Evolutionary conservation across 192 early-diverging fungal species (phyloP), one percentile per base, ranked within the genome.

Genomic region (Spizellomyces punctatus): DNA sequence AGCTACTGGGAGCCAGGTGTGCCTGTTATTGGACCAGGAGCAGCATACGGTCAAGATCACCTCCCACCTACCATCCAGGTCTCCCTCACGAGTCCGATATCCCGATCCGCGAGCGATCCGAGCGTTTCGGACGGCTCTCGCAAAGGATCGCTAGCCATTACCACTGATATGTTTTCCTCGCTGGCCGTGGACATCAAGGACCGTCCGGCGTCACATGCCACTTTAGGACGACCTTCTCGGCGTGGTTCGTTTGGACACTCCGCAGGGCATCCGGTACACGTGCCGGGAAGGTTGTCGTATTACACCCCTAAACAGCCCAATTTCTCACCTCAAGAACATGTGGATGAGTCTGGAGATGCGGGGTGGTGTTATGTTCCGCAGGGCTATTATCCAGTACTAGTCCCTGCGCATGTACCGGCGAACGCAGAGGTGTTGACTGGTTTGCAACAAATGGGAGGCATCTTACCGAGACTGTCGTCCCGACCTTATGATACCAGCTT

Each of bases 161-260:
- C 71, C n/a, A 64, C 71, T 36, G 71, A 72, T 16, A 63, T 72
- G 71, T 47, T 72, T 36, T 48, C 47, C 6, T 63, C 63, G 2
- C 62, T 72, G 46, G 62, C 60, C 44, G 61, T 72, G 49, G 42
- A 17, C 44, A 45, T 17, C 12, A 19, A 58, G 17, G 71, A 72
- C 27, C 49, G 50, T 17, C 46, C 49, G 17, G 60, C 62, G 27
- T 67, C 19, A 27, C 17, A 41, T 14, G 42, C 6, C 69, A 45
- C n/a, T 41, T 44, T 45, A 58, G 58, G 8, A 10, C 16, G 19
- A 45, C 6, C 41, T 63, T 61, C 12, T 48, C 68, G 58, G 5
- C 57, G 68, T 8, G 68, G 58, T 6, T 70, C 68, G 42, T 19
- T 61, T 21, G 48, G 48, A 48, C 55, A 56, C 4, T 10, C 55